Evolutionary conservation across 345 rosid genomes (phyloP).

Genomic region (Melastoma malabathricum): DNA sequence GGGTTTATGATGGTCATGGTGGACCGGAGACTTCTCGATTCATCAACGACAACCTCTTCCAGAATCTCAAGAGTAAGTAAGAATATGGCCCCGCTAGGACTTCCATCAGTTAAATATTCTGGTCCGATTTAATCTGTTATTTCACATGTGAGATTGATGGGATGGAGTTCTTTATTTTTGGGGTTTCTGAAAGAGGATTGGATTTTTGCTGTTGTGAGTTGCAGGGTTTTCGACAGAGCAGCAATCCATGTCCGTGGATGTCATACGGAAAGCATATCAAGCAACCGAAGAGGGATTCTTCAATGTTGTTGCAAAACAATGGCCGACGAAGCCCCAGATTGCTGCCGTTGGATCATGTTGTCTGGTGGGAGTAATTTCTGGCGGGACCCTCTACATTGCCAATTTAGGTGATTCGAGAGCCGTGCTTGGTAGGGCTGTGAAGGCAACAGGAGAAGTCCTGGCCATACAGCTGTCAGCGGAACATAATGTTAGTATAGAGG

Average conservation of each 20-base stretch:
- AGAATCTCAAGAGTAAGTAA: slow-evolving; percentile 89
- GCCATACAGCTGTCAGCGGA: slow-evolving; percentile 76
- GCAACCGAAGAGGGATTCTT: slow-evolving; percentile 95
- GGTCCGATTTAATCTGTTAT: no score
- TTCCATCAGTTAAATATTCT: no score
- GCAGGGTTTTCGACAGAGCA: slow-evolving; percentile 69
- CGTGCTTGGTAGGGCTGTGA: slow-evolving; percentile 75
- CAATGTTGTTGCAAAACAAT: slow-evolving; percentile 72
- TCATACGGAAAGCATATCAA: slow-evolving; percentile 70
- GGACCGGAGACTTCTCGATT: slow-evolving; percentile 94
- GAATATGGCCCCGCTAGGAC: slow-evolving; percentile 3
- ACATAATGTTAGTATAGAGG: slow-evolving; percentile 79
- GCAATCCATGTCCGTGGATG: slow-evolving; percentile 73
- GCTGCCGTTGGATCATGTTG: slow-evolving; percentile 99
- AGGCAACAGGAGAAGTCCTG: slow-evolving; percentile 76
- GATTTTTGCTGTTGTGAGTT: not conserved
- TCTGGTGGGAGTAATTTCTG: slow-evolving; percentile 67
- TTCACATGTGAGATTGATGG: no score
- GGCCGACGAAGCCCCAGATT: slow-evolving; percentile 88
- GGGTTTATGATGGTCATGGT: slow-evolving; percentile 93
- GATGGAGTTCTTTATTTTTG: not conserved
- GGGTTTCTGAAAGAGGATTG: not conserved
- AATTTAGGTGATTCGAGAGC: slow-evolving; percentile 95
- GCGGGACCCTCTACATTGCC: slow-evolving; percentile 69
- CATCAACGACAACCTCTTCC: slow-evolving; percentile 75